These are phyloP conservation scores for Neurospora sp. DNA, from an alignment of 495 filamentous ascomycete genomes.

Conservation along the genomic window DNA sequence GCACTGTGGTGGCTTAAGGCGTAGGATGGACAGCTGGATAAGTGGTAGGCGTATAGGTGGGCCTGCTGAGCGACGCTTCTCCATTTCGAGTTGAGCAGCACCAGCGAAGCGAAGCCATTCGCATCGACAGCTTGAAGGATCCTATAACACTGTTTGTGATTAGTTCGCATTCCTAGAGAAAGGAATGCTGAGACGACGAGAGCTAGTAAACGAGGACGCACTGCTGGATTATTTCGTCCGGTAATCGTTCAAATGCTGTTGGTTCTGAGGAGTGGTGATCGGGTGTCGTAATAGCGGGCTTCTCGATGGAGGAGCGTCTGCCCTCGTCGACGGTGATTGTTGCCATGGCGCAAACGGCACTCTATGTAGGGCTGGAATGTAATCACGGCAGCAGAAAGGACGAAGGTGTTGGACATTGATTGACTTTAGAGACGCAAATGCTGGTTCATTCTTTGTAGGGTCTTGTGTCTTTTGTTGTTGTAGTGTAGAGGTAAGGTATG, in stretches of 20 bases:
- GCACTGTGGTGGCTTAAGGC: conserved; percentile 37
- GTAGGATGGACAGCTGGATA: conserved; percentile 61
- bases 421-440: background rate
- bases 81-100: conserved; percentile 75
- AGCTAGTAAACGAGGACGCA: conserved; percentile 16
- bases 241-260: conserved; percentile 34
- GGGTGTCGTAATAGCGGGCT: conserved; percentile 16
- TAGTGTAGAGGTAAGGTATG: background rate
- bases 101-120: conserved; percentile 71
- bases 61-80: conserved; percentile 59
- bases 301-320: conserved; percentile 23
- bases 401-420: background rate
- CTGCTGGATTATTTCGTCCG: conserved; percentile 43
- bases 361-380: background rate
- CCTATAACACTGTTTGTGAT: conserved; percentile 31
- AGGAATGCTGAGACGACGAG: background rate
- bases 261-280: conserved; percentile 1
- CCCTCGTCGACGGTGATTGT: conserved; percentile 10
- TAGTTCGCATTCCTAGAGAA: background rate
- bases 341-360: conserved; percentile 12
- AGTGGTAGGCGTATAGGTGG: conserved; percentile 65
- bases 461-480: background rate
- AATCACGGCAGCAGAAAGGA: conserved; percentile 6
- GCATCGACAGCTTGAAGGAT: conserved; percentile 67
- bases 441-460: background rate